A percentile compares a stretch with the other conserved stretches of the same genome.
Conservation (phyloP, 495 filamentous ascomycete species). For the Hyaloscypha hepaticicola region DNA sequence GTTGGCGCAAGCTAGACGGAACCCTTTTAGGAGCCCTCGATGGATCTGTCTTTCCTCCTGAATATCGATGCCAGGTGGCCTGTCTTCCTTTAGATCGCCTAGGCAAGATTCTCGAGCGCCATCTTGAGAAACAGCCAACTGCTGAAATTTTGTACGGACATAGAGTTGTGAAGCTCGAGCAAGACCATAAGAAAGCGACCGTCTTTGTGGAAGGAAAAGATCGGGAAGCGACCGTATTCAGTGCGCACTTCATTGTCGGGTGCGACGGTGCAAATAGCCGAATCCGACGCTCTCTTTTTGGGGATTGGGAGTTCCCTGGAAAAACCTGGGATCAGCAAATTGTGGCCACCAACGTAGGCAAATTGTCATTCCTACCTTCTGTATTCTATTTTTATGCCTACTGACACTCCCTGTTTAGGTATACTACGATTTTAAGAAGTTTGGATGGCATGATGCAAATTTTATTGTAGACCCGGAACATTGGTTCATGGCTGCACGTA, state of each 20-base stretch:
- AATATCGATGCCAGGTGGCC: background rate
- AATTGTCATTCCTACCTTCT: slow-evolving; percentile 7
- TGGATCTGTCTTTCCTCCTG: background rate
- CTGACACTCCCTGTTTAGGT: background rate
- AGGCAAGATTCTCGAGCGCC: background rate
- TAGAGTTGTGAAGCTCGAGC: slow-evolving; percentile 46
- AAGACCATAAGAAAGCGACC: slow-evolving; percentile 49
- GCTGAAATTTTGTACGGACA: slow-evolving; percentile 48
- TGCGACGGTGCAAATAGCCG: slow-evolving; percentile 57
- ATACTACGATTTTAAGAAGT: slow-evolving; percentile 50
- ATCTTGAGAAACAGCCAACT: background rate
- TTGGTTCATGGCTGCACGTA: slow-evolving; percentile 59
- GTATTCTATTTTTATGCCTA: background rate
- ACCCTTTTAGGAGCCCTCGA: slow-evolving; percentile 37
- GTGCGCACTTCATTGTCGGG: slow-evolving; percentile 55
- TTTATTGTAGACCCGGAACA: slow-evolving; percentile 58
- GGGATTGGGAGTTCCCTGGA: slow-evolving; percentile 51
- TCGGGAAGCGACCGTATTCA: slow-evolving; percentile 37
- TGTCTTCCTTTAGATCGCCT: background rate
- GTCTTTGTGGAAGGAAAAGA: slow-evolving; percentile 47
- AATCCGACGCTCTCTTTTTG: slow-evolving; percentile 53
- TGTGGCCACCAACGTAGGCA: slow-evolving; percentile 62
- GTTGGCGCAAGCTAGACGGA: slow-evolving; percentile 49
- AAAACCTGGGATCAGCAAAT: slow-evolving; percentile 59
- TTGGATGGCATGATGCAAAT: slow-evolving; percentile 53